Base-by-base conservation (phyloP, 139 green algal species). In the Tetraselmis striata region DNA sequence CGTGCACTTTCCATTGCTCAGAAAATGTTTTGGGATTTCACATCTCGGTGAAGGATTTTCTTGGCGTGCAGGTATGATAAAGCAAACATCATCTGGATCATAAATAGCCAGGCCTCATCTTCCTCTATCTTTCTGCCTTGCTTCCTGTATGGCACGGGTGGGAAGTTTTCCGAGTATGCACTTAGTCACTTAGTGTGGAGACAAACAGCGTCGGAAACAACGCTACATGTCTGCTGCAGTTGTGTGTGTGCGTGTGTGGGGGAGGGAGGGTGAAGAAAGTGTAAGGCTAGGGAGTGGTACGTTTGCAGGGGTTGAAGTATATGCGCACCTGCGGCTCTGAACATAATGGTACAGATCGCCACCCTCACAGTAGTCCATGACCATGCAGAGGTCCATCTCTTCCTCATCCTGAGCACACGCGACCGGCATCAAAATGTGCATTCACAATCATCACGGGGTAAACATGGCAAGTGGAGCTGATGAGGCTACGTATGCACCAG, bases 21-120 rank as follows among this genome's bases (percentile, higher is more conserved):
- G 32, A 82, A 82, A 22, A 82, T 59, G 78, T 82, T 82, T 22
- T 59, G 32, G 31, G 31, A 76, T 29, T 82, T 82, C 11, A 82
- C 78, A 31, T 82, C 78, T 1, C 80, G 30, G 78, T 82, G 78
- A 18, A 82, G 32, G 23, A 82, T 82, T 29, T 67, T 79, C 29
- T 82, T 82, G 24, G 25, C 31, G 31, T 82, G 78, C 2, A 82
- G 32, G 78, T 82, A 82, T 22, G 32, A 31, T 18, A 77, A 18
- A 22, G 74, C 74, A 29, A 77, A 29, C 74, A 77, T 28, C 74
- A 77, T 77, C 74, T 77, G 74, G 26, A 77, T 29, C 74, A 77
- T 77, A 2, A 28, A 77, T 2, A 28, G 25, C 74, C 74, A 77
- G 26, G 74, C 74, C 25, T 77, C 45, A 67, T 67, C 45, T 67